Conservation (phyloP, 2,329 filamentous ascomycete genomes). For the Neonectria magnoliae region DNA sequence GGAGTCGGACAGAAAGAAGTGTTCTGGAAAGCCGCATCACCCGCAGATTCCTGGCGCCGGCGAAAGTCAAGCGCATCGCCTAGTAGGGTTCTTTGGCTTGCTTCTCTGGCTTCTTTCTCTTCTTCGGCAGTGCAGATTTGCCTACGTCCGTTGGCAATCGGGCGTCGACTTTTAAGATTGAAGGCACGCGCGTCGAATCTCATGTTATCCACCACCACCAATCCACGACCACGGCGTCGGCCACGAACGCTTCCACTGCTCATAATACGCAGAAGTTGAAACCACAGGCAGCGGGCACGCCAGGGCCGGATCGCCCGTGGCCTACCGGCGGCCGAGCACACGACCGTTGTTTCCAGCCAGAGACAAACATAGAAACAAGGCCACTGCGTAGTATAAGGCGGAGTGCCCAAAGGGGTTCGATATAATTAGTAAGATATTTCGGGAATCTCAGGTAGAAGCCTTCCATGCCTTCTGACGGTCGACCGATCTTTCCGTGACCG, state of each 20-base stretch:
- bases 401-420: constrained; percentile 6
- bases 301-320: neutral
- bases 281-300: neutral
- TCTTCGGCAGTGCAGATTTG: constrained; percentile 4
- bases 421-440: neutral
- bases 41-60: neutral
- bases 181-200: constrained; percentile 23
- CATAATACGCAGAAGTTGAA: neutral
- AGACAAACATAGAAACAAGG: constrained; percentile 12
- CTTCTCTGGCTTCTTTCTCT: constrained; percentile 17
- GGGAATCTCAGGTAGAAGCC: constrained; percentile 1
- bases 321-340: constrained; percentile 6
- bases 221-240: neutral
- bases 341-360: constrained; percentile 13
- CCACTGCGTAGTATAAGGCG: neutral
- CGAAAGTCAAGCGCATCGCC: constrained; percentile 9
- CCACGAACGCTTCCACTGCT: constrained; percentile 13
- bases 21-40: constrained; percentile 23
- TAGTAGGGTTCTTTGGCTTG: neutral
- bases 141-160: constrained; percentile 6
- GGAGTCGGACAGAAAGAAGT: neutral
- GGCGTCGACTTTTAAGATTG: constrained; percentile 25
- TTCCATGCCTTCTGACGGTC: constrained; percentile 1
- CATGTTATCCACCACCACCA: constrained; percentile 10
- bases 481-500: constrained; percentile 9